Evolutionary conservation across 2,329 filamentous ascomycete genomes (phyloP), one percentile per base, ranked within the genome.

Genomic region (Teratosphaeriaceae sp.): DNA sequence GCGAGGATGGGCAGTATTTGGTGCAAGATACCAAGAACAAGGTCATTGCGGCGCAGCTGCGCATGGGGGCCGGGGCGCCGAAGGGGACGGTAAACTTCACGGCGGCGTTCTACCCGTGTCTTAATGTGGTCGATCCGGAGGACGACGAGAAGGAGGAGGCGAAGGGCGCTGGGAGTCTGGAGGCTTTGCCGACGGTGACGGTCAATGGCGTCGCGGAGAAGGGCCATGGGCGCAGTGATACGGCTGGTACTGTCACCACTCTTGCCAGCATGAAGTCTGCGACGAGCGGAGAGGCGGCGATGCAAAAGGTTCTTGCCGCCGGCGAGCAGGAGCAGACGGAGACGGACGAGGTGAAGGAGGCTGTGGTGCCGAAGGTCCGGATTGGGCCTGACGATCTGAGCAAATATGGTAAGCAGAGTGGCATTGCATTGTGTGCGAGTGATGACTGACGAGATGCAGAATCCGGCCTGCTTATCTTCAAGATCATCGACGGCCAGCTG

Each of bases 401-500:
- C 54, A 80, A 85, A 59, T 84, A 96, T 61, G 78, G 79, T 82
- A 71, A 59, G 73, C 57, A 6, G 4, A 12, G 3, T 13, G 20
- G 2, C 2, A 3, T 38, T 19, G 13, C 24, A 11, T 38, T 31
- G n/a, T 12, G 11, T 19, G 13, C 21, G 18, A 13, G 13, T 18
- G 7, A 21, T 46, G n/a, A 52, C 68, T 74, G 55, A 73, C 55
- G 13, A 39, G 3, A 40, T 33, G 2, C 50, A 82, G 88, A 97
- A 69, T 92, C 86, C 44, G 92, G 92, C 51, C 76, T 98, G 44
- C 74, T 98, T 50, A 85, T 98, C 43, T 97, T 98, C 76, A 90
- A 89, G 61, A 78, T 98, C 44, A 79, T 96, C 61, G 89, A 97
- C 48, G 88, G 84, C 19, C 84, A 96, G 43, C 76, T 98, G 60